Conservation (phyloP, 208 protist species). For the Trypanosoma mega region DNA sequence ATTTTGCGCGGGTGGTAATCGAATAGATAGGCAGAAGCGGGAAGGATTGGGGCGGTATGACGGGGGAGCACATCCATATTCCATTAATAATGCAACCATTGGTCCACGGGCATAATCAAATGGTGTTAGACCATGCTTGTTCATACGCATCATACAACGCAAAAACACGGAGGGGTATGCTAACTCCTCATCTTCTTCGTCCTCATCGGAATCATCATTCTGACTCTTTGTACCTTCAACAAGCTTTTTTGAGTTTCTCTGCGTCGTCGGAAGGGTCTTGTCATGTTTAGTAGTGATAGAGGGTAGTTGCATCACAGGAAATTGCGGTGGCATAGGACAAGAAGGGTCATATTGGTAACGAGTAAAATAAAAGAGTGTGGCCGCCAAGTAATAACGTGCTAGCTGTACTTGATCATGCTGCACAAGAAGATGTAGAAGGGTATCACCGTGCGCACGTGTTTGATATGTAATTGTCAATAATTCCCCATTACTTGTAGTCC, state of each 20-base stretch:
- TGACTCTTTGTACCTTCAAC: background rate
- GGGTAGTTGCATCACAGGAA: slow-evolving; percentile 27
- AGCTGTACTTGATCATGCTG: slow-evolving; percentile 77
- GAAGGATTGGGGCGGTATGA: slow-evolving; percentile 75
- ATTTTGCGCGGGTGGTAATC: background rate
- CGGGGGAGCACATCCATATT: slow-evolving; percentile 78
- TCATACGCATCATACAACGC: slow-evolving; percentile 64
- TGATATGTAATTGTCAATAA: slow-evolving; percentile 36
- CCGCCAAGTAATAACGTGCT: slow-evolving; percentile 72
- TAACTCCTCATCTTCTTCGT: slow-evolving; percentile 10
- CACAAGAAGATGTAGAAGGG: slow-evolving; percentile 75
- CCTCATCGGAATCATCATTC: background rate
- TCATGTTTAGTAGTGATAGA: no score
- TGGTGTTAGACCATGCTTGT: slow-evolving; percentile 68
- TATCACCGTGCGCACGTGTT: slow-evolving; percentile 50
- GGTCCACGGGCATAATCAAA: slow-evolving; percentile 81
- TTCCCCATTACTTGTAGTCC: slow-evolving; percentile 25
- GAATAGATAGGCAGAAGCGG: slow-evolving; percentile 38
- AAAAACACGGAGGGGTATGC: slow-evolving; percentile 47
- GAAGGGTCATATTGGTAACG: slow-evolving; percentile 46
- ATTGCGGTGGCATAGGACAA: slow-evolving; percentile 35
- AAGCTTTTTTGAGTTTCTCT: no score
- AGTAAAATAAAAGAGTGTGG: slow-evolving; percentile 55
- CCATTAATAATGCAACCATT: slow-evolving; percentile 71
- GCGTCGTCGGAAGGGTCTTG: background rate